A percentile compares a stretch with the other conserved stretches of the same genome.
These are phyloP conservation scores for Termitomyces sp. DNA, from an alignment of 768 basidiomycete species.

Conservation along the genomic window DNA sequence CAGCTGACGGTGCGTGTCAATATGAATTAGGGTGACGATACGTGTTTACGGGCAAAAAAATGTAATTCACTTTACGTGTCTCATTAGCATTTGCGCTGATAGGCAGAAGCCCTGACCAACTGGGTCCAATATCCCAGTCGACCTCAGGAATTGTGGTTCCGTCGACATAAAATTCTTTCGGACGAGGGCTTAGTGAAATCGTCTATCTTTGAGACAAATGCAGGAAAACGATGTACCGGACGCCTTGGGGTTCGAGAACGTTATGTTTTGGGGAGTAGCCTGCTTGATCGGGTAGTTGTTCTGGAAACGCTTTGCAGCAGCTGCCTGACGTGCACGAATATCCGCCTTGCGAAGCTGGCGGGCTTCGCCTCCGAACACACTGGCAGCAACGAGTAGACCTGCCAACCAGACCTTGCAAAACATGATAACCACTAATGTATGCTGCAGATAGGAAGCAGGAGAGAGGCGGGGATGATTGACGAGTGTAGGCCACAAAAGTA, in stretches of 20 bases:
- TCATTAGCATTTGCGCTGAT: not conserved
- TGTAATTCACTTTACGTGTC: not conserved
- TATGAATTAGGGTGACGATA: not conserved
- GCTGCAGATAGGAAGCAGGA: too few species aligned
- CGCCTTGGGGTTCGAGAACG: conserved; percentile 11
- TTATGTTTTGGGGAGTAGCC: conserved; percentile 1
- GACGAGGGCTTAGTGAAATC: not conserved
- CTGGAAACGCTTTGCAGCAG: conserved; percentile 4
- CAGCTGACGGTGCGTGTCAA: not conserved
- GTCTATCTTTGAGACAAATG: not conserved
- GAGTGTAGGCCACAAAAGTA: not conserved
- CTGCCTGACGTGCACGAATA: conserved; percentile 5
- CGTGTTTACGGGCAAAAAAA: not conserved
- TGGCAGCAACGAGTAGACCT: not conserved
- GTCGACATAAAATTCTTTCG: not conserved
- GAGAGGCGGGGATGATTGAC: not conserved
- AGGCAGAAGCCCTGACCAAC: not conserved
- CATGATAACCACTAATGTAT: not conserved
- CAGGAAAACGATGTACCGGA: not conserved
- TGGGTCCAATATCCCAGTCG: not conserved
- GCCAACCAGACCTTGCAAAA: not conserved
- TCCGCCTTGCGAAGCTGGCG: conserved; percentile 7
- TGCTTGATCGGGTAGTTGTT: not conserved
- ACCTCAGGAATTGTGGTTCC: not conserved
- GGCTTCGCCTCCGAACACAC: not conserved